Evolutionary conservation across 1,284 basidiomycete genomes (phyloP).

Genomic region (Trichosporon sp.): DNA sequence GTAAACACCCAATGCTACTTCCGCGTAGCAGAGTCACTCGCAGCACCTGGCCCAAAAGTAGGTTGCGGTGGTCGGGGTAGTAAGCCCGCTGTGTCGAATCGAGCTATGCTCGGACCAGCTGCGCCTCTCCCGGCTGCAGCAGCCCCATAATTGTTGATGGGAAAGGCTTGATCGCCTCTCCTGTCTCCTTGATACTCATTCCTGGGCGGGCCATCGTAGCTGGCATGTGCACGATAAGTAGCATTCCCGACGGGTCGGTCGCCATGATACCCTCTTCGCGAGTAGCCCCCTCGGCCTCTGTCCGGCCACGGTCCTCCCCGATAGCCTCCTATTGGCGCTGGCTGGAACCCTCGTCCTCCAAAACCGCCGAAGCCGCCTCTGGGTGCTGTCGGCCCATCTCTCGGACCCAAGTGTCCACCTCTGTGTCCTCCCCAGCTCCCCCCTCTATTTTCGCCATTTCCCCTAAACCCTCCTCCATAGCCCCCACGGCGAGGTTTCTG

Average conservation of each 20-base stretch:
- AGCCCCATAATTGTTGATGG: not conserved
- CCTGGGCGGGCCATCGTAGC: not conserved
- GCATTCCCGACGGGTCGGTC: not conserved
- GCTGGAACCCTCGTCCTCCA: not conserved
- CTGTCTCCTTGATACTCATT: not conserved
- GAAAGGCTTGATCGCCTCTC: not conserved
- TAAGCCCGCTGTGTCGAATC: not conserved
- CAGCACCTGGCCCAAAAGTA: not conserved
- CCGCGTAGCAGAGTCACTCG: not conserved
- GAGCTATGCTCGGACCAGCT: not conserved
- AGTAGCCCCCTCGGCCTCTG: not conserved
- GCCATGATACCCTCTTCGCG: not conserved
- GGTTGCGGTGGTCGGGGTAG: not conserved
- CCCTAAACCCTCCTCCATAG: not conserved
- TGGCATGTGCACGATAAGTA: not conserved
- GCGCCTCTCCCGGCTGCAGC: not conserved
- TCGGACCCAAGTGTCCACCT: not conserved
- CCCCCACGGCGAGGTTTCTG: not conserved
- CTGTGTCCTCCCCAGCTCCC: not conserved
- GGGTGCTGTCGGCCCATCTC: not conserved
- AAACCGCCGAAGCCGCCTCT: slow-evolving; percentile 1
- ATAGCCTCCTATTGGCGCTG: not conserved
- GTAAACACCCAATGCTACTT: not conserved
- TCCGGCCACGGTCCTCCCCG: not conserved
- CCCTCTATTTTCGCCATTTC: not conserved